Conservation (phyloP, 495 filamentous ascomycete species). For the Aspergillus biplanus region DNA sequence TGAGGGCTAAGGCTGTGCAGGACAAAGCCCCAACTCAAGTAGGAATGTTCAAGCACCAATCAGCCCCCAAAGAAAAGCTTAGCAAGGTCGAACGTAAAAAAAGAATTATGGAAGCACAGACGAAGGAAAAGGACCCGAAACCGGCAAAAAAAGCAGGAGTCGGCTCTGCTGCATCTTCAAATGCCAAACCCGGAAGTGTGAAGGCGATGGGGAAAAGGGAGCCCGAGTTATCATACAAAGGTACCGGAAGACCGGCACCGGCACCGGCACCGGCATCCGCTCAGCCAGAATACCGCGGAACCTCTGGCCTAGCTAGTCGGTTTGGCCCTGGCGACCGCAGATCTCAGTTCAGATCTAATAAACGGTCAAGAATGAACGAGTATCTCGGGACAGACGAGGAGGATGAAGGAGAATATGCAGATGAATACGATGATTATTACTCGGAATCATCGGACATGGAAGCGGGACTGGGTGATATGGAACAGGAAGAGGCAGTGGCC, state of each 20-base stretch:
- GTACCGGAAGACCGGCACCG: conserved; percentile 52
- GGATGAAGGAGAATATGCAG: conserved; percentile 48
- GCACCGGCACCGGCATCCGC: conserved; percentile 20
- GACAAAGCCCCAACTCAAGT: conserved; percentile 38
- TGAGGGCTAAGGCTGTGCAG: conserved; percentile 41
- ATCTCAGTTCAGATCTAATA: conserved; percentile 30
- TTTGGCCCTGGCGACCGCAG: conserved; percentile 39
- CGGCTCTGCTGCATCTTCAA: conserved; percentile 25
- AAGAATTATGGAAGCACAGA: conserved; percentile 37
- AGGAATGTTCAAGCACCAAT: conserved; percentile 43
- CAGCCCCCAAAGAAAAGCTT: conserved; percentile 40
- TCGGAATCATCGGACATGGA: conserved; percentile 71
- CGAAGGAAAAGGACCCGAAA: conserved; percentile 38
- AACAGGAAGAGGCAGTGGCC: conserved; percentile 59
- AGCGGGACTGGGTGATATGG: conserved; percentile 61
- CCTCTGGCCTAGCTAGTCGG: conserved; percentile 39
- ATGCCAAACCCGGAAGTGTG: conserved; percentile 26
- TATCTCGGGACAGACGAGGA: conserved; percentile 54
- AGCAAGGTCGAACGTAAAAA: conserved; percentile 48
- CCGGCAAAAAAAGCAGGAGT: conserved; percentile 31
- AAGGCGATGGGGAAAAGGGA: conserved; percentile 31
- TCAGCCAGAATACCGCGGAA: conserved; percentile 60
- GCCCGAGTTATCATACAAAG: conserved; percentile 50
- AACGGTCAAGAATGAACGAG: conserved; percentile 44
- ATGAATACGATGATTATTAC: conserved; percentile 57